These are phyloP conservation scores for Coemansia sp. DNA, from an alignment of 371 early-diverging fungal species.

Conservation along the genomic window DNA sequence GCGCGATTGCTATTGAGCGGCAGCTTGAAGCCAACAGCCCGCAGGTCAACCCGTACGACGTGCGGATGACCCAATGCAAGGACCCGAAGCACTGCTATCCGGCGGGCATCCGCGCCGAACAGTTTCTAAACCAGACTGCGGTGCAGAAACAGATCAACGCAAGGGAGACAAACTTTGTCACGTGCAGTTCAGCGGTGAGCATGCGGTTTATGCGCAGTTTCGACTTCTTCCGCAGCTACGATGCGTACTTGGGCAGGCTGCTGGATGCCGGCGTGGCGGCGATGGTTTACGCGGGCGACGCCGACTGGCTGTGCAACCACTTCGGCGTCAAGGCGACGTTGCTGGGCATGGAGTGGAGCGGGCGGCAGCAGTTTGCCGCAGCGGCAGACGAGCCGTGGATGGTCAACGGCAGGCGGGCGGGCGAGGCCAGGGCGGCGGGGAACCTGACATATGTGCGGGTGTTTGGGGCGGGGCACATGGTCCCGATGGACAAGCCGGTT, in stretches of 20 bases:
- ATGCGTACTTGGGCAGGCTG: constrained; percentile 61
- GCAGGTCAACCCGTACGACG: constrained; percentile 73
- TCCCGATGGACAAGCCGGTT: constrained; percentile 59
- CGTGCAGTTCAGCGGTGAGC: constrained; percentile 75
- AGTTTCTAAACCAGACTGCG: constrained; percentile 64
- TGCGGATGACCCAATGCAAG: constrained; percentile 63
- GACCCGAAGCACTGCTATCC: constrained; percentile 71
- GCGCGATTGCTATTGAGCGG: constrained; percentile 62
- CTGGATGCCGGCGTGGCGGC: constrained; percentile 71
- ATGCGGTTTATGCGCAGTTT: constrained; percentile 70
- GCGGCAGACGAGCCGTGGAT: constrained; percentile 16
- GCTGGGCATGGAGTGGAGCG: constrained; percentile 72
- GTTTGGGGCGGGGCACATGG: constrained; percentile 85
- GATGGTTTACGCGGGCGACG: constrained; percentile 82
- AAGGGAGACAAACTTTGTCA: constrained; percentile 58
- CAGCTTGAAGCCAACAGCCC: constrained; percentile 24
- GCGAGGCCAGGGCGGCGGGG: constrained; percentile 64
- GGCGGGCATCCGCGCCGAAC: constrained; percentile 64
- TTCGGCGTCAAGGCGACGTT: constrained; percentile 89
- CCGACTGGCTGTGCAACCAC: constrained; percentile 81
- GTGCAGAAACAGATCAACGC: constrained; percentile 71
- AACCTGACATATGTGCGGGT: constrained; percentile 74
- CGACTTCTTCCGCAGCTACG: constrained; percentile 80
- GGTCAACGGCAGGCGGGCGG: constrained; percentile 61
- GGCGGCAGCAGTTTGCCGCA: constrained; percentile 58